Conservation (phyloP, 208 protist species). For the Leishmania gerbilli region DNA sequence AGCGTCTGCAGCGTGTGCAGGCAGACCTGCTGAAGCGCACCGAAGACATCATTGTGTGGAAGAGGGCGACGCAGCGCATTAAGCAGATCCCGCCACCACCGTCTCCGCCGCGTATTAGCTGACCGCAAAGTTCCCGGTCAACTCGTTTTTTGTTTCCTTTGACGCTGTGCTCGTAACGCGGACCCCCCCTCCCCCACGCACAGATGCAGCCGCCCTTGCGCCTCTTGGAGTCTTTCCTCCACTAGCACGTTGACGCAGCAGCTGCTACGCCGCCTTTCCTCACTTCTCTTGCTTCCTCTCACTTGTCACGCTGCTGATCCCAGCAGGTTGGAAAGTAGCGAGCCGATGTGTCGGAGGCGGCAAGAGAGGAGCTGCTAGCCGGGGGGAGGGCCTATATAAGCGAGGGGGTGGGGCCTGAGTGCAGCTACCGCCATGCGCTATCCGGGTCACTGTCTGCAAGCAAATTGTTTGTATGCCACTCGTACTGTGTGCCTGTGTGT, state of each 20-base stretch:
- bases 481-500: not conserved
- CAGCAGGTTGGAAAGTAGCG: not conserved
- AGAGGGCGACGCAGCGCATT: conserved; percentile 33
- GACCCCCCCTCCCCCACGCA: not conserved
- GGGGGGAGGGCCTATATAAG: not conserved
- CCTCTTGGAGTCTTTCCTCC: not conserved
- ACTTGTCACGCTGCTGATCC: not conserved
- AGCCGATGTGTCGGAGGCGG: not conserved
- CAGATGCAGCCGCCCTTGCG: not conserved
- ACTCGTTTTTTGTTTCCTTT: not conserved
- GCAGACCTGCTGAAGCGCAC: conserved; percentile 56
- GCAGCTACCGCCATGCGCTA: not conserved
- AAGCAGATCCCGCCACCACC: conserved; percentile 39
- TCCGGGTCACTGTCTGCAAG: not conserved
- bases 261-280: not conserved
- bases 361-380: not conserved
- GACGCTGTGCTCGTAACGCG: not conserved
- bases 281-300: not conserved
- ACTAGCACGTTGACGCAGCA: not conserved
- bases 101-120: conserved; percentile 29
- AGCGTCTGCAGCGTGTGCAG: conserved; percentile 61
- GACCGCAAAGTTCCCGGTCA: not conserved
- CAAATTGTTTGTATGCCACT: not conserved
- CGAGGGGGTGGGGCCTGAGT: not conserved
- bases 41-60: conserved; percentile 55